These are phyloP conservation scores for Ascochyta koolunga DNA, from an alignment of 2,329 filamentous ascomycete species.

Conservation along the genomic window DNA sequence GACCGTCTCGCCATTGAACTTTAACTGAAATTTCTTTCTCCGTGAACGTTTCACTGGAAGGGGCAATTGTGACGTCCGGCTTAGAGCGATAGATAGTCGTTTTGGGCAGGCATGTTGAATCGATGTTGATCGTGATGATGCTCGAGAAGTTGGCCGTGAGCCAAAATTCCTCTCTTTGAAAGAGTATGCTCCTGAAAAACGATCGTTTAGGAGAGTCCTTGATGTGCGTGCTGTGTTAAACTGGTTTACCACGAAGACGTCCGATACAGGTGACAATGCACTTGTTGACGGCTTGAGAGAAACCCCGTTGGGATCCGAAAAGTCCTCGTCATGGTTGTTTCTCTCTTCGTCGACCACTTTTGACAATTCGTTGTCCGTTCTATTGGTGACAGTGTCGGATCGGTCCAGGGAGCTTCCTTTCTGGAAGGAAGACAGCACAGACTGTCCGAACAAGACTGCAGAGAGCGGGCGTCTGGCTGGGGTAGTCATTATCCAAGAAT, in stretches of 20 bases:
- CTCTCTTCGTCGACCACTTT: conserved; percentile 3
- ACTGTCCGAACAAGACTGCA: conserved; percentile 24
- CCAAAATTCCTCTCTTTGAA: conserved; percentile 9
- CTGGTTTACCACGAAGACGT: neutral
- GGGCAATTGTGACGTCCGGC: neutral
- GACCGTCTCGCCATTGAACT: neutral
- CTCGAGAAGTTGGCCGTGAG: conserved; percentile 13
- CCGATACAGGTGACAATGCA: conserved; percentile 2
- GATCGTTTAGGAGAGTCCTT: conserved; percentile 1
- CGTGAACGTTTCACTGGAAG: neutral
- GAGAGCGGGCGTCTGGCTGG: conserved; percentile 26
- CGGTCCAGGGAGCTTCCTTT: conserved; percentile 1
- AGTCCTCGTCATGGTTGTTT: neutral
- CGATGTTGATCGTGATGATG: conserved; percentile 9
- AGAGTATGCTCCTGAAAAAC: conserved; percentile 4
- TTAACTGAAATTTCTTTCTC: conserved; percentile 4
- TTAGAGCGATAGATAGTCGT: conserved; percentile 4
- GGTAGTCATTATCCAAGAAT: conserved; percentile 17
- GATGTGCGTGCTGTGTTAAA: conserved; percentile 11
- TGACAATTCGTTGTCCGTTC: neutral
- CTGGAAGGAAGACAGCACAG: conserved; percentile 24
- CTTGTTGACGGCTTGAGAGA: neutral
- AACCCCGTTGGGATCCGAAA: neutral
- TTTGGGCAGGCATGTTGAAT: conserved; percentile 6
- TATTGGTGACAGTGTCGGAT: neutral